Conservation (phyloP, 495 filamentous ascomycete genomes). For the Neurospora intermedia region DNA sequence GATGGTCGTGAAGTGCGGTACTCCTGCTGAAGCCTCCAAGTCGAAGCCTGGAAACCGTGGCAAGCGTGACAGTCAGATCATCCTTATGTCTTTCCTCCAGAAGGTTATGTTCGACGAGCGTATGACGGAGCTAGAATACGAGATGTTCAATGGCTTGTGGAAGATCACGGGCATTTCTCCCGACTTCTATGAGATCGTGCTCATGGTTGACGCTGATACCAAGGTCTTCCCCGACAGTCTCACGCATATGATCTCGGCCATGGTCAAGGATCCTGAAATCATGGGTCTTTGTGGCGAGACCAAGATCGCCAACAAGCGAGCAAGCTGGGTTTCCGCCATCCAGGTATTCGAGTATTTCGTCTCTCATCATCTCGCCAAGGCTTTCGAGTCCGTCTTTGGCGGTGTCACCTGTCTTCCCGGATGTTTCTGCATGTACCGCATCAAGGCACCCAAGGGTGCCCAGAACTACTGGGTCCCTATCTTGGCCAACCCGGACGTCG, state of each 20-base stretch:
- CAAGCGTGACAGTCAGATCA: conserved; percentile 97
- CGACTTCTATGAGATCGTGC: conserved; percentile 92
- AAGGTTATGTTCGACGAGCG: conserved; percentile 99
- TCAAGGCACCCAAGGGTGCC: conserved; percentile 96
- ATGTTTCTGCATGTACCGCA: conserved; percentile 99
- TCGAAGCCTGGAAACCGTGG: conserved; percentile 93
- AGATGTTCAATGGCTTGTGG: conserved; percentile 99
- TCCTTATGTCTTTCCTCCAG: conserved; percentile 98
- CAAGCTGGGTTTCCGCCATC: conserved; percentile 93
- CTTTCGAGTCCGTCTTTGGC: conserved; percentile 96
- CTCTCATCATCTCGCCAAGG: conserved; percentile 91
- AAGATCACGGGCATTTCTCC: conserved; percentile 95
- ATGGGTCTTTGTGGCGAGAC: conserved; percentile 98
- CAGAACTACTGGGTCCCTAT: conserved; percentile 99
- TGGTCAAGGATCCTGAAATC: conserved; percentile 98
- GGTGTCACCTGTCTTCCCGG: conserved; percentile 98
- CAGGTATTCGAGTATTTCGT: conserved; percentile 99
- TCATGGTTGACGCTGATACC: conserved; percentile 99
- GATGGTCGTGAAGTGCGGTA: conserved; percentile 91
- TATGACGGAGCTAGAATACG: conserved; percentile 99
- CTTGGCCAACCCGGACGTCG: conserved; percentile 94
- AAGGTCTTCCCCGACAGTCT: conserved; percentile 97
- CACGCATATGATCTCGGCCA: conserved; percentile 96
- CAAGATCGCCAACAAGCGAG: conserved; percentile 97
- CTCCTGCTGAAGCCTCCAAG: conserved; percentile 68